phyloP scores from a whole-genome alignment of 106 monocot genomes.

The Dendrobium nobile region DNA sequence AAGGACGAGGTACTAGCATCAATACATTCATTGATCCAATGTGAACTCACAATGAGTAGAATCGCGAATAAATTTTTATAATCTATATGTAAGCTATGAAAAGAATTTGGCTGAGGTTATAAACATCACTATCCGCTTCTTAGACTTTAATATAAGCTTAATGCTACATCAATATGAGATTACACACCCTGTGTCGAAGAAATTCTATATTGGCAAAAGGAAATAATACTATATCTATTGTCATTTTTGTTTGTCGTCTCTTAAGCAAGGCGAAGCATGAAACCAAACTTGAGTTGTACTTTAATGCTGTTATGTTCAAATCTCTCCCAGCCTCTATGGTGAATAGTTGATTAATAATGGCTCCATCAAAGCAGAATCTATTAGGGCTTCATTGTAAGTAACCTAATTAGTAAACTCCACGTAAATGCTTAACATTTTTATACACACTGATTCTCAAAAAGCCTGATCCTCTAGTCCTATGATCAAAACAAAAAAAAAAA shows the following conservation, averaged over 20 bases:
- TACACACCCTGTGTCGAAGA: background rate
- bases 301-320: background rate
- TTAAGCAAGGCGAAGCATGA: background rate
- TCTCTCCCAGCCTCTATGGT: background rate
- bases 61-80: slow-evolving; percentile 90
- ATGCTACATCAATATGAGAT: background rate
- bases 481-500: background rate
- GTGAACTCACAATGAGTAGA: slow-evolving; percentile 75
- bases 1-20: slow-evolving; percentile 78
- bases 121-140: background rate
- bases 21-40: slow-evolving; percentile 89
- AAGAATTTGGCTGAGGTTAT: slow-evolving; percentile 77
- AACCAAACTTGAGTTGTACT: background rate
- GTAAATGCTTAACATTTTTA: background rate
- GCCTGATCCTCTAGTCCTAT: background rate
- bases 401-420: background rate
- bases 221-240: background rate
- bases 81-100: slow-evolving; percentile 84
- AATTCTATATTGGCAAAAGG: background rate
- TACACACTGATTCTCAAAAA: background rate
- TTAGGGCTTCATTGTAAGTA: background rate
- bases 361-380: background rate
- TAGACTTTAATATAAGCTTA: background rate
- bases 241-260: background rate
- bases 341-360: background rate